A percentile compares a stretch with the other conserved stretches of the same genome.
These are phyloP conservation scores for Histomonas meleagridis DNA, from an alignment of 208 protist genomes.

Conservation along the genomic window DNA sequence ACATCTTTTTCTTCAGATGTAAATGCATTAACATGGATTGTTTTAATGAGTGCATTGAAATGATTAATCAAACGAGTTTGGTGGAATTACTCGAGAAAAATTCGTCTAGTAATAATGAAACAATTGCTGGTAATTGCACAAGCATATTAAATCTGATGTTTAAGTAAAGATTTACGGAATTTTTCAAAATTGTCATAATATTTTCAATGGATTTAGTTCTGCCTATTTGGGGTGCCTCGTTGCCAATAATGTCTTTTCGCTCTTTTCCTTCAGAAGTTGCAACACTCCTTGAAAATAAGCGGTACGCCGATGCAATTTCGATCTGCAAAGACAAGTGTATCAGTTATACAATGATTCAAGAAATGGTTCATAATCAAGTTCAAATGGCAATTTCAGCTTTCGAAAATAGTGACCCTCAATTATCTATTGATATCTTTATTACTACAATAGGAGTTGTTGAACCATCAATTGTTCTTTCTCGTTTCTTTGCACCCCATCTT, in stretches of 20 bases:
- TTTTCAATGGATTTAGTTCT: background rate
- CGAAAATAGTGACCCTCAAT: background rate
- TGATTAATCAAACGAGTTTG: no score
- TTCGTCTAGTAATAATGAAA: no score
- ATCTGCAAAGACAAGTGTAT: background rate
- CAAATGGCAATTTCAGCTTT: background rate
- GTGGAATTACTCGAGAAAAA: no score
- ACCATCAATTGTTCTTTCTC: slow-evolving; percentile 12
- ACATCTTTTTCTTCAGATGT: no score
- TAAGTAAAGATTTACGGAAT: no score
- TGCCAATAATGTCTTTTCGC: background rate
- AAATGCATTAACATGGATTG: no score
- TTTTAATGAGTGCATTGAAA: no score
- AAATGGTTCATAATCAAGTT: background rate
- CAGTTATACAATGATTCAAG: background rate
- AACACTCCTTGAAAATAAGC: background rate
- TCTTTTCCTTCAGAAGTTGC: background rate
- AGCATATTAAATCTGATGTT: no score
- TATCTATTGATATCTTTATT: background rate
- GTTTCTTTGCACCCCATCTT: slow-evolving; percentile 16
- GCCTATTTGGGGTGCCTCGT: background rate
- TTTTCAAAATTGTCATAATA: background rate
- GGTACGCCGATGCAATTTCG: background rate
- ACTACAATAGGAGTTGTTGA: background rate
- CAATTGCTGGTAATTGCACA: no score